Evolutionary conservation across 1,284 basidiomycete species (phyloP), one percentile per base, ranked within the genome.

Genomic region (Coniferiporia weirii): DNA sequence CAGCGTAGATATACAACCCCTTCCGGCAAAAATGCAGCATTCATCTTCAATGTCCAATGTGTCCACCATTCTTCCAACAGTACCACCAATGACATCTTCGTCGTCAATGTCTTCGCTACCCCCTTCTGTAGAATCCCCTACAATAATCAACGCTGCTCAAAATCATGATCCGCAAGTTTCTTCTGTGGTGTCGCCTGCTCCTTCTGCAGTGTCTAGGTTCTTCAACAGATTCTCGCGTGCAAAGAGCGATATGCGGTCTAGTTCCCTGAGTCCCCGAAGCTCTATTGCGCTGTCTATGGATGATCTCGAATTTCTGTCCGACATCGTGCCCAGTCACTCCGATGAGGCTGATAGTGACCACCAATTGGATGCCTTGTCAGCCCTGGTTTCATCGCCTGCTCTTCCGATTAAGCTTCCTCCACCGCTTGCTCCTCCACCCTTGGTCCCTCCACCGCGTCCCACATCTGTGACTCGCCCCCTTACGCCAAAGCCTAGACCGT

Each of bases 271-370:
- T 53, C 69, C 77, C 7, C 75, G 76, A 44, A 75, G 73, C 51
- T 81, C 84, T 9, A 69, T 90, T 46, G 79, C 84, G 3, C 75
- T 90, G 19, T 88, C 87, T 6, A 76, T 80, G 1, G 82, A 87
- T 60, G 88, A 91, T 67, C 73, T 91, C 22, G 85, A 89, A 64
- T 89, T 87, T 64, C 75, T 91, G n/a, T 79, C 83, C 9, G 88
- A 90, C 64, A 82, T 88, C 53, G 83, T 84, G 4, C 84, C 86
- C 3, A 80, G 78, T 62, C 77, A 76, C 8, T 70, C 67, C 53
- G 80, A 83, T 62, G 69, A 66, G 4, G 72, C 71, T 13, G 71
- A 74, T 2, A 72, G 73, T 38, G 69, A 72, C n/a, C 68, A 73
- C 47, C 68, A 72, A 52, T 62, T 75, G 46, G 71, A 70, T 59